Conservation (phyloP, 495 filamentous ascomycete species). For the Aspergillus haitiensis region DNA sequence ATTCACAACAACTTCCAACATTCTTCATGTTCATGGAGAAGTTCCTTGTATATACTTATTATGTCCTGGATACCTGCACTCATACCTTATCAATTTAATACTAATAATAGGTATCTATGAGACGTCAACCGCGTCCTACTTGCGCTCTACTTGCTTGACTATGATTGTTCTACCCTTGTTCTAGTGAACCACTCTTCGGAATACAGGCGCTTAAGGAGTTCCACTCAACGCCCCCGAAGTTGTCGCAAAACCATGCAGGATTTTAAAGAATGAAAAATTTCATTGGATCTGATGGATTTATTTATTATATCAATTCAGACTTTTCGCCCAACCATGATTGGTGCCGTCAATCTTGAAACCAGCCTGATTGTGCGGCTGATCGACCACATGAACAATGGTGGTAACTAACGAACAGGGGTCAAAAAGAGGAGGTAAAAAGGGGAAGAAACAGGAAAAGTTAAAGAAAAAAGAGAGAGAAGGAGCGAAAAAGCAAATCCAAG, state of each 20-base stretch:
- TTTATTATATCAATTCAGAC: constrained; percentile 14
- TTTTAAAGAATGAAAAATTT: constrained; percentile 21
- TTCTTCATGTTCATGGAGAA: neutral
- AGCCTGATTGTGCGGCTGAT: constrained; percentile 35
- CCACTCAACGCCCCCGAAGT: constrained; percentile 29
- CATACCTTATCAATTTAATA: neutral
- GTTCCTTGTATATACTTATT: no score
- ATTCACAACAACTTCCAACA: constrained; percentile 2
- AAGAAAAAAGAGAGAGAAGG: constrained; percentile 16
- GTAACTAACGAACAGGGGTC: constrained; percentile 23
- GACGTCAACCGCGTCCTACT: neutral
- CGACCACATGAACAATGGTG: constrained; percentile 19
- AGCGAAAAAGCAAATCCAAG: constrained; percentile 8
- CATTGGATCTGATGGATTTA: constrained; percentile 28
- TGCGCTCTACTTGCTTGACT: neutral
- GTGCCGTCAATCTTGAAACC: constrained; percentile 29
- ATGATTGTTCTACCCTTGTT: constrained; percentile 19
- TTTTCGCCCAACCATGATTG: constrained; percentile 30
- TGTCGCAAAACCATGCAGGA: constrained; percentile 17
- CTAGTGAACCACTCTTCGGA: constrained; percentile 24
- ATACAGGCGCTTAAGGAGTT: constrained; percentile 42
- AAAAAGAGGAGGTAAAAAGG: neutral
- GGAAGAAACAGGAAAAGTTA: constrained; percentile 20
- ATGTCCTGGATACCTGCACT: neutral
- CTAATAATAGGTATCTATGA: neutral